phyloP scores from a whole-genome alignment of 106 monocot genomes.

The Alisma plantagoaquatica region DNA sequence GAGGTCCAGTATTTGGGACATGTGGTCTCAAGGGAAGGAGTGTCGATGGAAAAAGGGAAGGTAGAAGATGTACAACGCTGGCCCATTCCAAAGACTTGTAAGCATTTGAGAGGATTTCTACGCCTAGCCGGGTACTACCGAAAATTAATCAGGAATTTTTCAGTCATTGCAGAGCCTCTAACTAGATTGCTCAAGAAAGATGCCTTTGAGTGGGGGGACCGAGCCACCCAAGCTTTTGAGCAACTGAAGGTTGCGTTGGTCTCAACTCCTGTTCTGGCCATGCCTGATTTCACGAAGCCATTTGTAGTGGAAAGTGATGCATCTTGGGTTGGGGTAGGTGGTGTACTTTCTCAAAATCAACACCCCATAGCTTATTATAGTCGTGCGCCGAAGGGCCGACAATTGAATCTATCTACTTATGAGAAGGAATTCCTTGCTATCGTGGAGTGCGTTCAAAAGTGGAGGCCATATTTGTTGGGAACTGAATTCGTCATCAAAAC shows the following conservation, averaged over 20 bases:
- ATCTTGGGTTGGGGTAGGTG: not conserved
- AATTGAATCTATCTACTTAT: not conserved
- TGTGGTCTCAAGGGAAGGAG: not conserved
- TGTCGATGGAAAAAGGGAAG: not conserved
- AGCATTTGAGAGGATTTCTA: not conserved
- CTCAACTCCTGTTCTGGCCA: not conserved
- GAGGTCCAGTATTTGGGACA: constrained; percentile 2
- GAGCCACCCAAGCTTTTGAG: not conserved
- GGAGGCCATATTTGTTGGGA: not conserved
- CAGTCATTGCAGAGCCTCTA: not conserved
- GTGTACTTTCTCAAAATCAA: not conserved
- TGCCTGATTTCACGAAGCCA: not conserved
- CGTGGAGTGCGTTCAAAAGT: not conserved
- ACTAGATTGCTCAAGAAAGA: not conserved
- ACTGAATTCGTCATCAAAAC: not conserved
- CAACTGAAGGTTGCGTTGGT: not conserved
- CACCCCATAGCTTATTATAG: not conserved
- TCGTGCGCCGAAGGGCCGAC: not conserved
- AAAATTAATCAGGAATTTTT: not conserved
- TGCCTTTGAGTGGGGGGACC: not conserved
- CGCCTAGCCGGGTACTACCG: constrained; percentile 3
- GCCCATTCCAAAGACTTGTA: not conserved
- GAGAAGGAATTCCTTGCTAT: constrained; percentile 2
- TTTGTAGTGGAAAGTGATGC: constrained; percentile 5
- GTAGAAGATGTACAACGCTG: not conserved